Evolutionary conservation across 768 basidiomycete genomes (phyloP).

Genomic region (Pleurotus djamor): DNA sequence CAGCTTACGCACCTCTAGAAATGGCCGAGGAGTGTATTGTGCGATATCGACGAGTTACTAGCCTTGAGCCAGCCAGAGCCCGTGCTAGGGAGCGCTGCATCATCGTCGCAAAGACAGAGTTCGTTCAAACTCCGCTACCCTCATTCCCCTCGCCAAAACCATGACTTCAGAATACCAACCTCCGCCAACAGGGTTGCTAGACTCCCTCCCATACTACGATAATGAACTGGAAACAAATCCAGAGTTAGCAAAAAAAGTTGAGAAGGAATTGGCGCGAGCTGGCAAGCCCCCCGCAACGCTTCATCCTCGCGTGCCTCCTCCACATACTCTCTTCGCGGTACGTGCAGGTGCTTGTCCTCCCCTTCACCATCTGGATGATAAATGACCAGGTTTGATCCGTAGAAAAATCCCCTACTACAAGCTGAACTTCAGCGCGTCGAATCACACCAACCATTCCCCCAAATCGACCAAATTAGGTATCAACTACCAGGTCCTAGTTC

Average conservation of each 20-base stretch:
- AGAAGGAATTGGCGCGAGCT: conserved; percentile 73
- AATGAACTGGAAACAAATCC: conserved; percentile 84
- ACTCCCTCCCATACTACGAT: conserved; percentile 94
- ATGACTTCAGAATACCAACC: conserved; percentile 16
- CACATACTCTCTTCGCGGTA: conserved; percentile 67
- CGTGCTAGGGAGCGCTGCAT: conserved; percentile 5
- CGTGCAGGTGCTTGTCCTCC: conserved; percentile 34
- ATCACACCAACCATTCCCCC: conserved; percentile 58
- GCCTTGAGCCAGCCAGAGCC: conserved; percentile 6
- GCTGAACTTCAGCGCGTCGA: conserved; percentile 78
- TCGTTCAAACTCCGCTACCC: conserved; percentile 5
- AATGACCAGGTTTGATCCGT: conserved; percentile 4
- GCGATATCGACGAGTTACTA: conserved; percentile 19
- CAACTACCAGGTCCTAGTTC: conserved; percentile 68
- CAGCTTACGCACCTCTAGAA: conserved; percentile 40
- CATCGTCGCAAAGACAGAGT: conserved; percentile 5
- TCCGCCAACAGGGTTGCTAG: conserved; percentile 47
- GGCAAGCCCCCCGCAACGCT: conserved; percentile 55
- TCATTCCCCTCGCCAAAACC: conserved; percentile 10
- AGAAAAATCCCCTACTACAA: conserved; percentile 70
- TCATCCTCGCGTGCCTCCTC: conserved; percentile 72
- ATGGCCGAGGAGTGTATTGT: conserved; percentile 45
- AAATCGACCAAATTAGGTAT: conserved; percentile 72
- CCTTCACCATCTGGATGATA: conserved; percentile 4
- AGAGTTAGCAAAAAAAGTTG: conserved; percentile 69